Percentiles rank a stretch among this genome's conserved stretches.
phyloP scores from a whole-genome alignment of 495 filamentous ascomycete genomes.

The Trichocladium uniseriatum region DNA sequence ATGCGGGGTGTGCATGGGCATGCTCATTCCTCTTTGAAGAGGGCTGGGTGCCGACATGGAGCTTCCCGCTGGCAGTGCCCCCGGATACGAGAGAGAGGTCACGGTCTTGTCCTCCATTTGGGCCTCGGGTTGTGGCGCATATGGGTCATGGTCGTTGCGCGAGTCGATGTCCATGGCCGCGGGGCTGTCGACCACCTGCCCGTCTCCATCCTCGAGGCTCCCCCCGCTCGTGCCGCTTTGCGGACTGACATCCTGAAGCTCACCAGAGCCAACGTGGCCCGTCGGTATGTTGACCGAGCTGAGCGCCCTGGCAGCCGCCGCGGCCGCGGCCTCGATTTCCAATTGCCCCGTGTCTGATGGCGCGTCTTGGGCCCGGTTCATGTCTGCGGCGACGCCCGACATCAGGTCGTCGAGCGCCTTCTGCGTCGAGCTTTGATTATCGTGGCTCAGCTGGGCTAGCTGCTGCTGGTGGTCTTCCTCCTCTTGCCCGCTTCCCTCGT shows the following conservation, averaged over 20 bases:
- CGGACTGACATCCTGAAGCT: slow-evolving; percentile 32
- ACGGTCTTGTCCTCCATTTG: slow-evolving; percentile 41
- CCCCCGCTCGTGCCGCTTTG: slow-evolving; percentile 31
- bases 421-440: slow-evolving; percentile 40
- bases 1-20: slow-evolving; percentile 18
- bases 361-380: slow-evolving; percentile 43
- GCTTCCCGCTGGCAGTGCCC: slow-evolving; percentile 33
- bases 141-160: slow-evolving; percentile 25
- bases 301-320: slow-evolving; percentile 20
- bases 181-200: slow-evolving; percentile 34
- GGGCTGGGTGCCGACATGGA: slow-evolving; percentile 51
- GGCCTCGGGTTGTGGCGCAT: slow-evolving; percentile 34
- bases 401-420: slow-evolving; percentile 46
- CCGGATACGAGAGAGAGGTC: slow-evolving; percentile 38
- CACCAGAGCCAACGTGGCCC: slow-evolving; percentile 19
- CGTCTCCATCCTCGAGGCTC: slow-evolving; percentile 28
- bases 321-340: slow-evolving; percentile 30
- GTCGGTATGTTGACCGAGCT: slow-evolving; percentile 29
- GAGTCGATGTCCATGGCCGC: slow-evolving; percentile 36
- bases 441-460: slow-evolving; percentile 30
- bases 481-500: slow-evolving; percentile 43
- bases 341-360: slow-evolving; percentile 26
- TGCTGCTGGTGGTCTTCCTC: slow-evolving; percentile 38
- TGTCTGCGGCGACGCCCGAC: slow-evolving; percentile 38
- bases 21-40: slow-evolving; percentile 5